Evolutionary conservation across 1,284 basidiomycete species (phyloP).

Genomic region (Malassezia arunalokei): DNA sequence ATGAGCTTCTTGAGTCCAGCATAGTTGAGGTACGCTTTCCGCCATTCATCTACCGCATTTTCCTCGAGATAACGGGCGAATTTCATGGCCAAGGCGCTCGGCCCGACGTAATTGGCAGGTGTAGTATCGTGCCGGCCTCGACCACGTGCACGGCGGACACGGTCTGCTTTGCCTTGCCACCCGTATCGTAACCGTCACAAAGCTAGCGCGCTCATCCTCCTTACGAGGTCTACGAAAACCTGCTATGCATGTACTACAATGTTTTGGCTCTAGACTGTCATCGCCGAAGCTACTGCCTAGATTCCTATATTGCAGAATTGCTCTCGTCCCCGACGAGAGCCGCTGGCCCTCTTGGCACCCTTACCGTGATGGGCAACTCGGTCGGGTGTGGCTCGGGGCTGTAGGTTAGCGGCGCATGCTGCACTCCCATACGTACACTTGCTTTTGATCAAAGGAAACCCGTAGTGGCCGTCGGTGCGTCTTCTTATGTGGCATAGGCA

Average conservation of each 20-base stretch:
- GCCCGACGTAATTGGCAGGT: neutral
- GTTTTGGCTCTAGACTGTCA: slow-evolving; percentile 16
- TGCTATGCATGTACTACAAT: slow-evolving; percentile 12
- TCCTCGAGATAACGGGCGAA: slow-evolving; percentile 37
- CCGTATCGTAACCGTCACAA: no score
- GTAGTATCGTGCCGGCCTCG: neutral
- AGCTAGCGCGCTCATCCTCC: no score
- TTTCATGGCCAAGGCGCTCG: slow-evolving; percentile 9
- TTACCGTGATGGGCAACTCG: slow-evolving; percentile 4
- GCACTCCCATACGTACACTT: slow-evolving; percentile 26
- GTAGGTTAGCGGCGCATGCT: neutral
- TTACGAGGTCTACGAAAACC: no score
- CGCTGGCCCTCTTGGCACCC: slow-evolving; percentile 18
- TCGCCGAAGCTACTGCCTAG: slow-evolving; percentile 12
- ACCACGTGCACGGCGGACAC: neutral
- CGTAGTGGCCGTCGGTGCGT: no score
- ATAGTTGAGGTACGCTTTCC: slow-evolving; percentile 45
- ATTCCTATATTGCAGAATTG: slow-evolving; percentile 18
- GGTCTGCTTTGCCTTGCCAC: neutral
- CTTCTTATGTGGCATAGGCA: no score
- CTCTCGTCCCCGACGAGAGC: slow-evolving; percentile 16
- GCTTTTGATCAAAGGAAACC: slow-evolving; percentile 34
- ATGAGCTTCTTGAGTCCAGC: slow-evolving; percentile 46
- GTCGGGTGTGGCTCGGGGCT: slow-evolving; percentile 39
- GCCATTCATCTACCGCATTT: slow-evolving; percentile 43